These are phyloP conservation scores for Mycena epipterygia DNA, from an alignment of 768 basidiomycete species.

Conservation along the genomic window DNA sequence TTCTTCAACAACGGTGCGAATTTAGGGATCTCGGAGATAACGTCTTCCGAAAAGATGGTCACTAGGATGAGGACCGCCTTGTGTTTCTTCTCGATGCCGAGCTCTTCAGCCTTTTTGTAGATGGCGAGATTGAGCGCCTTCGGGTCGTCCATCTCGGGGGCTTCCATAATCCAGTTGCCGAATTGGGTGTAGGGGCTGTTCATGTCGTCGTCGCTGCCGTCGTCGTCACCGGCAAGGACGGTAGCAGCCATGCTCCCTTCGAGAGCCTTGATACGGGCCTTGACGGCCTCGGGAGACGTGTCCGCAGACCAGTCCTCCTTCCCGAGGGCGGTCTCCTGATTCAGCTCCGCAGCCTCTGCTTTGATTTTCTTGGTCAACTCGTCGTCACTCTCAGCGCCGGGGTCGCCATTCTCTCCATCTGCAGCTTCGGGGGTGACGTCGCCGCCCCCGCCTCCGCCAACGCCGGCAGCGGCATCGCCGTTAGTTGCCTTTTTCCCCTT, in stretches of 20 bases:
- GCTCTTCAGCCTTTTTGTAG: slow-evolving; percentile 90
- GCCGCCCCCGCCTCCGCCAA: slow-evolving; percentile 56
- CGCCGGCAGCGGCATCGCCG: slow-evolving; percentile 63
- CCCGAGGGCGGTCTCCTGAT: slow-evolving; percentile 68
- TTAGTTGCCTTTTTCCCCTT: slow-evolving; percentile 72
- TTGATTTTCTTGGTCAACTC: slow-evolving; percentile 93
- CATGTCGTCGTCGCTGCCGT: slow-evolving; percentile 88
- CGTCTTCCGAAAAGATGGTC: slow-evolving; percentile 82
- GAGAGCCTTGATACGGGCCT: slow-evolving; percentile 81
- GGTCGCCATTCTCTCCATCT: slow-evolving; percentile 58
- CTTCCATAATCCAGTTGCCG: slow-evolving; percentile 88
- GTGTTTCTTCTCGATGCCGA: slow-evolving; percentile 96
- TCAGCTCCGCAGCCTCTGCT: slow-evolving; percentile 86
- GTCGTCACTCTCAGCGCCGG: slow-evolving; percentile 87
- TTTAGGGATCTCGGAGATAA: slow-evolving; percentile 72
- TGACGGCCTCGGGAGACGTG: slow-evolving; percentile 90
- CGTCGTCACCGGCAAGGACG: slow-evolving; percentile 76
- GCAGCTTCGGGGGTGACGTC: slow-evolving; percentile 53
- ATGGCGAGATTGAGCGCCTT: slow-evolving; percentile 75
- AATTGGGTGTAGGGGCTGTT: slow-evolving; percentile 91
- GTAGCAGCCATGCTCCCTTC: slow-evolving; percentile 69
- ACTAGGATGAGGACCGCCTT: slow-evolving; percentile 87
- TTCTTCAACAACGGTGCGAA: slow-evolving; percentile 83
- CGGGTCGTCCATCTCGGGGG: slow-evolving; percentile 61
- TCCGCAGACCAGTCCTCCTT: slow-evolving; percentile 94